Base-by-base conservation (phyloP, 2,329 filamentous ascomycete genomes). In the Pyricularia sp. region DNA sequence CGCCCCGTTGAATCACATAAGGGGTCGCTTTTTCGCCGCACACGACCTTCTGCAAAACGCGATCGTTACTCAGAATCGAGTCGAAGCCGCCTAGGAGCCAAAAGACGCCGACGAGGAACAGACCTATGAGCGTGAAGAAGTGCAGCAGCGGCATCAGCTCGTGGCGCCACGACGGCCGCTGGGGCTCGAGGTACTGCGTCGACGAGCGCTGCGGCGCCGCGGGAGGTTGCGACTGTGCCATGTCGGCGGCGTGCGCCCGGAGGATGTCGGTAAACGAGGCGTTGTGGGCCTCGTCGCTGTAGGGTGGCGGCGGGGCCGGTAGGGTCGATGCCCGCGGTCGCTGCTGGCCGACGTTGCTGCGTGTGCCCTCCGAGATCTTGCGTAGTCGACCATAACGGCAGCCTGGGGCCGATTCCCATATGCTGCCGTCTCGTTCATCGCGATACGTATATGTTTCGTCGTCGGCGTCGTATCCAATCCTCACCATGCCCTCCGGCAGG, bases 111-210 rank as follows among this genome's bases (percentile, higher is more conserved):
- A 85, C 70, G 62, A 86, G 72, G 66, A 78, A 81, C 19, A 84
- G 69, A 4, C 82, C 75, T 64, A 84, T 76, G 44, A 86, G 71
- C 66, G 85, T 72, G 64, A 81, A 82, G 72, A 85, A 86, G 70
- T 84, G 84, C 70, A 86, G 75, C 68, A 86, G 74, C n/a, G 81
- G 81, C 74, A 77, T 78, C 74, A 82, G 74, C 66, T 82, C 79
- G 40, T 78, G 76, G 33, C 83, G 77, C 78, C 82, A 81, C 6
- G 82, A 80, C 35, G 74, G 61, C 61, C 19, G 35, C 33, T 35
- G 31, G 22, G 24, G 40, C 31, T 62, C 61, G 10, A 33, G 61
- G 35, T 62, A 44, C 4, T 44, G 61, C 1, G 61, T 35, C 61
- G 35, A 40, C 31, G 61, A 40, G n/a, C 33, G 33, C 35, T 16